Percentiles rank a stretch among this genome's conserved stretches.
These are phyloP conservation scores for Citrus cavaleriei DNA, from an alignment of 345 rosid genomes.

Conservation along the genomic window DNA sequence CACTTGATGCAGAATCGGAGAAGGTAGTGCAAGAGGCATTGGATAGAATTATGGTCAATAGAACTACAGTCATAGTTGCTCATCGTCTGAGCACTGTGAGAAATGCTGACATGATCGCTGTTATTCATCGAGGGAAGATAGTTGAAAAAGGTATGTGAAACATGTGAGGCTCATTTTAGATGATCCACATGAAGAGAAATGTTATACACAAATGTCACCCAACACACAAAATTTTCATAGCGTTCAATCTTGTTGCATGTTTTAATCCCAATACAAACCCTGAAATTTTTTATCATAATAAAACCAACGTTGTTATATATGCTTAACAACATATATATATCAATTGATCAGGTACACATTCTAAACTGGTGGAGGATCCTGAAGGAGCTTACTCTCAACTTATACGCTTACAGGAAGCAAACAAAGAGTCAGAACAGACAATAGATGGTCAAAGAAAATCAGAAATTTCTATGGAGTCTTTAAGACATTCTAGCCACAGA, in stretches of 20 bases:
- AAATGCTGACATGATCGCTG: conserved; percentile 72
- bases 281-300: neutral
- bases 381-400: conserved; percentile 89
- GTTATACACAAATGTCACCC: neutral
- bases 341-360: conserved; percentile 53
- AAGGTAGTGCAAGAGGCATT: conserved; percentile 83
- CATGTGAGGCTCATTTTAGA: neutral
- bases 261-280: neutral
- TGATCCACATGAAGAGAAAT: neutral
- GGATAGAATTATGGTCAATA: conserved; percentile 69
- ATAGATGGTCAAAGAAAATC: conserved; percentile 34
- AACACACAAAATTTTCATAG: neutral
- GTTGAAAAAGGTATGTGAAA: conserved; percentile 69
- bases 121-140: conserved; percentile 70
- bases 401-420: conserved; percentile 66
- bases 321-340: neutral
- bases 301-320: neutral
- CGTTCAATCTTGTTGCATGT: neutral
- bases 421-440: conserved; percentile 34
- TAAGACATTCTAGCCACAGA: conserved; percentile 38
- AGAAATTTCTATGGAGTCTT: conserved; percentile 29
- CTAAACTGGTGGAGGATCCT: conserved; percentile 60
- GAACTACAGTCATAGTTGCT: conserved; percentile 80
- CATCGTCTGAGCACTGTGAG: conserved; percentile 80
- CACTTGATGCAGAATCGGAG: conserved; percentile 86